These are phyloP conservation scores for Coffea canephora DNA, from an alignment of 257 asterid species.

Conservation along the genomic window DNA sequence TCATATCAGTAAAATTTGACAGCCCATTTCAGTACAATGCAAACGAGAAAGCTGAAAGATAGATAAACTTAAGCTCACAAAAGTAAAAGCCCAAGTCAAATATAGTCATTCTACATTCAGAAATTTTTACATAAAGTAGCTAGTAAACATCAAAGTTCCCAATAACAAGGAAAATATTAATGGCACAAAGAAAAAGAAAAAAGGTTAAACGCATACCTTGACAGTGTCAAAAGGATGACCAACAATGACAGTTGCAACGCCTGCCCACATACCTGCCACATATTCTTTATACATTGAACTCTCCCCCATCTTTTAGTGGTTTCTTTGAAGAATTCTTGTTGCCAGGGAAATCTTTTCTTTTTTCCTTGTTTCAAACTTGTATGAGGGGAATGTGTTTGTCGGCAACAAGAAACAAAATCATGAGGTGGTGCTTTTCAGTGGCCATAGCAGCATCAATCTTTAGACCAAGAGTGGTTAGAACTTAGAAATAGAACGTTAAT, in stretches of 20 bases:
- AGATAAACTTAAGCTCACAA: neutral
- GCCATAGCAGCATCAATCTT: neutral
- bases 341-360: too few species aligned
- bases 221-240: slow-evolving; percentile 98
- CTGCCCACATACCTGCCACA: slow-evolving; percentile 84
- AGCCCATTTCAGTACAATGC: neutral
- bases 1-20: neutral
- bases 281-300: slow-evolving; percentile 69
- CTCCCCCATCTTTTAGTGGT: slow-evolving; percentile 29
- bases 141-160: neutral
- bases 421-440: neutral
- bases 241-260: slow-evolving; percentile 75
- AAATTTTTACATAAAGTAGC: neutral
- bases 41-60: neutral
- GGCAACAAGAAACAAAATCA: neutral
- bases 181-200: neutral
- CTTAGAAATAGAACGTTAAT: too few species aligned
- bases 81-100: neutral
- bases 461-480: too few species aligned
- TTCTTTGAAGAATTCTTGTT: too few species aligned
- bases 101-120: neutral
- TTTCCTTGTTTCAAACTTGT: slow-evolving; percentile 5
- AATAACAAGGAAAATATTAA: neutral
- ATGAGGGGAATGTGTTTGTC: neutral
- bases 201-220: slow-evolving; percentile 48